Evolutionary conservation across 192 early-diverging fungal genomes (phyloP).

Genomic region (Rhizoclosmatium globosum): DNA sequence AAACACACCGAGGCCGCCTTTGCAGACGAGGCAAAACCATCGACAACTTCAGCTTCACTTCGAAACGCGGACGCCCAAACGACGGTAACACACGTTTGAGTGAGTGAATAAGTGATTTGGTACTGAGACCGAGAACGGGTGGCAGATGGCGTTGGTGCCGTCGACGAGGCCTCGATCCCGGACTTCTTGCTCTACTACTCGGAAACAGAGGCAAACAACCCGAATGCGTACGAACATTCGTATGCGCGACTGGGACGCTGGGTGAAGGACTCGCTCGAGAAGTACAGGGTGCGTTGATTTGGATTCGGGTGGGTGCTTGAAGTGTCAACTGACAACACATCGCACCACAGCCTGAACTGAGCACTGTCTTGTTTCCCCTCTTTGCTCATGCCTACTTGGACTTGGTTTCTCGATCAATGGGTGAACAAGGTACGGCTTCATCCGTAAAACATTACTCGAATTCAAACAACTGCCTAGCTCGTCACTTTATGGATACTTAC

Average conservation of each 20-base stretch:
- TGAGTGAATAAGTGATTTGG: too few species aligned
- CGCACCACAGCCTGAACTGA: slow-evolving; percentile 75
- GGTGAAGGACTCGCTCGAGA: slow-evolving; percentile 94
- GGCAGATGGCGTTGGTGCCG: background rate
- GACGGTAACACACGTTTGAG: too few species aligned
- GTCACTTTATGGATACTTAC: slow-evolving; percentile 79
- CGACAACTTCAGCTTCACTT: background rate
- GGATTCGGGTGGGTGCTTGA: background rate
- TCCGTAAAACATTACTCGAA: background rate
- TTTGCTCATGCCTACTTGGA: slow-evolving; percentile 94
- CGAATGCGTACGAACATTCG: slow-evolving; percentile 81
- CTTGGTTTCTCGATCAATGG: slow-evolving; percentile 71
- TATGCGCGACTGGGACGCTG: slow-evolving; percentile 83
- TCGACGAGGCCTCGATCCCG: slow-evolving; percentile 63
- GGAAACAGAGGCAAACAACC: slow-evolving; percentile 78
- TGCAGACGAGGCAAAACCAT: background rate
- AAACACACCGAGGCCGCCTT: slow-evolving; percentile 19
- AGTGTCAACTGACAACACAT: background rate
- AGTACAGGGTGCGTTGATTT: slow-evolving; percentile 75
- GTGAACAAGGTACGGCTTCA: slow-evolving; percentile 46
- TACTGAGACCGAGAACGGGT: background rate
- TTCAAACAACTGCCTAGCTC: slow-evolving; percentile 53
- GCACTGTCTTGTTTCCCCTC: slow-evolving; percentile 84
- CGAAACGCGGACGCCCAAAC: too few species aligned
- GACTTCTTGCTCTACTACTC: slow-evolving; percentile 73